Conservation (phyloP, 2,329 filamentous ascomycete species). For the Exophiala mesophila region DNA sequence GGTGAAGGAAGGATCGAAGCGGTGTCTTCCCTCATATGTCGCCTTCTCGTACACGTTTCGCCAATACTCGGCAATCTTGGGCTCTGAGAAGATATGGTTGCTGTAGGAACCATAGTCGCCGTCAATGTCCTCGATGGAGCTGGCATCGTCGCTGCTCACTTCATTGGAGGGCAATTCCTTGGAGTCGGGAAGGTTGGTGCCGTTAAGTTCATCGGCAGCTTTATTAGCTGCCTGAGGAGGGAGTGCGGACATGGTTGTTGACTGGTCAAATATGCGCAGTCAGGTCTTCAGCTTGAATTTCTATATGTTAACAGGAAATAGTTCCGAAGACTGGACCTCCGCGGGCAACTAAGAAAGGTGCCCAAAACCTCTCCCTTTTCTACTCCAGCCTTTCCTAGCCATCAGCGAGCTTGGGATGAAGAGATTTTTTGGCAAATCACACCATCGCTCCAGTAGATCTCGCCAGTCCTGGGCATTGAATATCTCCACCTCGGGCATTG, state of each 20-base stretch:
- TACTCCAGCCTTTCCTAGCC: neutral
- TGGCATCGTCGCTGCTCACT: neutral
- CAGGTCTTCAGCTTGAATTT: neutral
- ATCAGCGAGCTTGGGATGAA: neutral
- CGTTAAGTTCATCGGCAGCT: neutral
- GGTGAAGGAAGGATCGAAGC: constrained; percentile 38
- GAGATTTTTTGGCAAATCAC: neutral
- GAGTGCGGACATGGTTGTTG: neutral
- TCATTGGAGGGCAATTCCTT: neutral
- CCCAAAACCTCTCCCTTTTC: neutral
- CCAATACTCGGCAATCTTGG: constrained; percentile 51
- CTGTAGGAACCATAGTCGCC: constrained; percentile 7
- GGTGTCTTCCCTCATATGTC: constrained; percentile 46
- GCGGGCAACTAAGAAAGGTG: neutral
- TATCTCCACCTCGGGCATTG: neutral
- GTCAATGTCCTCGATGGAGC: constrained; percentile 6
- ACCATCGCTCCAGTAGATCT: neutral
- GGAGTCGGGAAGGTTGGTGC: neutral
- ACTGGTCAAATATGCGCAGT: neutral
- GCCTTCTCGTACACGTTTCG: constrained; percentile 51
- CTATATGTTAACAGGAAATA: neutral
- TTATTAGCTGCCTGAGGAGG: neutral
- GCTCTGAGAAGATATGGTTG: constrained; percentile 44
- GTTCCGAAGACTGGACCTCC: neutral
- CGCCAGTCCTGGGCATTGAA: neutral